Conservation (phyloP, 2,329 filamentous ascomycete species). For the Penicillium sp. region DNA sequence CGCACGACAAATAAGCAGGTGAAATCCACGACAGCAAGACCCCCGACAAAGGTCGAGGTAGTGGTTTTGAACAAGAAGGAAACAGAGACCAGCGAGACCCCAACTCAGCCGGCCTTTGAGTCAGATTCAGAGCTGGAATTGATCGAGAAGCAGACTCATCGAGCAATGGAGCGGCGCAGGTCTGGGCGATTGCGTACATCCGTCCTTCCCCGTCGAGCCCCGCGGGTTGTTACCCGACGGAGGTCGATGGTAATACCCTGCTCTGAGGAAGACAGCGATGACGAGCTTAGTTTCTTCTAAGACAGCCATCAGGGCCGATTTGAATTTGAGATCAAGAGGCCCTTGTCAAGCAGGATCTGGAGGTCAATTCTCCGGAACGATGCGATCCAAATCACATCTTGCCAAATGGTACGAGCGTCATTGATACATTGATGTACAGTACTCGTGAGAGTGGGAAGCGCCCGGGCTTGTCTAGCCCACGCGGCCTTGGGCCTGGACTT, state of each 20-base stretch:
- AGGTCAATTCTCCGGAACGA: not conserved
- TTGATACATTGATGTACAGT: conserved; percentile 2
- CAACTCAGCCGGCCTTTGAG: not conserved
- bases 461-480: not conserved
- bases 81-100: not conserved
- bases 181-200: conserved; percentile 18
- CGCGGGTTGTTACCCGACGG: conserved; percentile 13
- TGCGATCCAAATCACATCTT: no score
- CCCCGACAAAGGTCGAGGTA: conserved; percentile 32
- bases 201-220: not conserved
- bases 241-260: conserved; percentile 30
- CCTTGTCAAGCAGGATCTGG: not conserved
- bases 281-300: conserved; percentile 45
- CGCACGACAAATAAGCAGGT: conserved; percentile 13
- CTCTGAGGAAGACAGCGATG: conserved; percentile 41
- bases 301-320: not conserved
- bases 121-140: conserved; percentile 15
- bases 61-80: conserved; percentile 37
- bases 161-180: conserved; percentile 22
- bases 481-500: not conserved
- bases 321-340: not conserved
- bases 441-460: not conserved
- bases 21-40: conserved; percentile 1
- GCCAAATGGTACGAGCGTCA: not conserved
- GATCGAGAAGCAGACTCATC: conserved; percentile 22